A percentile compares a stretch with the other conserved stretches of the same genome.
These are phyloP conservation scores for Ascochyta rabiei DNA, from an alignment of 2,329 filamentous ascomycete genomes.

Conservation along the genomic window DNA sequence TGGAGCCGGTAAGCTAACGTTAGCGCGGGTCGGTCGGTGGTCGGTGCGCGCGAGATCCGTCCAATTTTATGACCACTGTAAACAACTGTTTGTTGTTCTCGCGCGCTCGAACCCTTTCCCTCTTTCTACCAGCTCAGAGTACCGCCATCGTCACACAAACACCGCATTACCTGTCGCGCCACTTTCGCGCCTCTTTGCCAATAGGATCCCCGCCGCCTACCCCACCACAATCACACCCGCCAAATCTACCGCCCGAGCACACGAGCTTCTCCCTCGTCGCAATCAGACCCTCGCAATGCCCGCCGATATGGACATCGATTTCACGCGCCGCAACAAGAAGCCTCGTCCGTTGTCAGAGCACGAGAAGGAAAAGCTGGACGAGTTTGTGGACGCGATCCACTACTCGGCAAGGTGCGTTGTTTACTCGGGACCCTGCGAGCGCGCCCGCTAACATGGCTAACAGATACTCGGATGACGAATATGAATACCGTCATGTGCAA, in stretches of 20 bases:
- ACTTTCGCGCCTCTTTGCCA: conserved; percentile 8
- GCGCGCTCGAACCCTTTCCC: conserved; percentile 22
- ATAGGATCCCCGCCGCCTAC: conserved; percentile 13
- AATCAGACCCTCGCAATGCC: conserved; percentile 28
- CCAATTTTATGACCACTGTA: conserved; percentile 35
- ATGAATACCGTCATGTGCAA: conserved; percentile 97
- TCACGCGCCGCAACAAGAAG: conserved; percentile 82
- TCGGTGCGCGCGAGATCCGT: conserved; percentile 11
- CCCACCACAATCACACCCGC: conserved; percentile 25
- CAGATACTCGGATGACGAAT: conserved; percentile 92
- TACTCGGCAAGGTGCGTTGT: conserved; percentile 82
- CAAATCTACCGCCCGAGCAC: conserved; percentile 37
- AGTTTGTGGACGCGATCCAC: conserved; percentile 92
- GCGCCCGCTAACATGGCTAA: conserved; percentile 27
- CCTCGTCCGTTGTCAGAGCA: conserved; percentile 79
- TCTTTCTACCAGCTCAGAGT: conserved; percentile 14
- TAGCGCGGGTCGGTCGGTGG: not conserved
- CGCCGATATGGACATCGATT: conserved; percentile 70
- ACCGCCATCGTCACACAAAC: conserved; percentile 12
- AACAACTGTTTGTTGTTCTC: conserved; percentile 33
- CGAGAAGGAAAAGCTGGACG: conserved; percentile 83
- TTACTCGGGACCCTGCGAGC: conserved; percentile 19
- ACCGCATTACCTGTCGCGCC: conserved; percentile 8
- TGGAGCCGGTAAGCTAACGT: conserved; percentile 13
- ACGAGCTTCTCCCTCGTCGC: conserved; percentile 29